Conservation (phyloP, 2,329 filamentous ascomycete genomes). For the Colletotrichum trifolii region DNA sequence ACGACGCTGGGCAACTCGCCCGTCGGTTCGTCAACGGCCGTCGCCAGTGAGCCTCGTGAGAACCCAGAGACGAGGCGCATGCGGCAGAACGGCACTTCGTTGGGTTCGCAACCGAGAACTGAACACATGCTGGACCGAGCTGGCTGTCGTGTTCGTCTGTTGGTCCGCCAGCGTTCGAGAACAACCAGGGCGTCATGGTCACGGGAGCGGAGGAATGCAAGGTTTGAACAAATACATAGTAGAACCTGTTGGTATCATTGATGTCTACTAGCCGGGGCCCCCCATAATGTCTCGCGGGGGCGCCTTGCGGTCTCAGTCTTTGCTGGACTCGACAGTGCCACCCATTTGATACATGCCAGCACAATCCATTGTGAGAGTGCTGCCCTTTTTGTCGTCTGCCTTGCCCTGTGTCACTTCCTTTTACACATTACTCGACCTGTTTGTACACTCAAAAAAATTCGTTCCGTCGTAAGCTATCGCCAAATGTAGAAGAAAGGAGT, state of each 20-base stretch:
- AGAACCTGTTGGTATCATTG: constrained; percentile 33
- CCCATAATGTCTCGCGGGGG: constrained; percentile 17
- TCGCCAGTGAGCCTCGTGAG: background rate
- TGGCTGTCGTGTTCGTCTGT: background rate
- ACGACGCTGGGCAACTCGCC: too few species aligned
- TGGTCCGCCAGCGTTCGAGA: background rate
- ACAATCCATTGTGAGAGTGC: constrained; percentile 14
- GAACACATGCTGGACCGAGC: background rate
- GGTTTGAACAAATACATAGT: constrained; percentile 13
- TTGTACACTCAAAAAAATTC: constrained; percentile 33
- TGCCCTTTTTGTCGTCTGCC: constrained; percentile 6
- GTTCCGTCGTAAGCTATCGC: constrained; percentile 24
- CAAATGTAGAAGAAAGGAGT: constrained; percentile 13
- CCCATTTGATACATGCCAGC: constrained; percentile 29
- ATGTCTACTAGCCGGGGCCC: constrained; percentile 24
- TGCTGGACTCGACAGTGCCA: constrained; percentile 8
- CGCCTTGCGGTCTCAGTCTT: constrained; percentile 9
- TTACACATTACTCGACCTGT: constrained; percentile 32
- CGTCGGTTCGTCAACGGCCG: too few species aligned
- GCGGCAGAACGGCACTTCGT: constrained; percentile 4
- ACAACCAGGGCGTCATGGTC: background rate
- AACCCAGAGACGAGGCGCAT: background rate
- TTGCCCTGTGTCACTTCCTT: background rate
- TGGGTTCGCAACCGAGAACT: constrained; percentile 4
- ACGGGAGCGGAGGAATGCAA: background rate